Evolutionary conservation across 129 eudicot species (phyloP), one percentile per base, ranked within the genome.

Genomic region (Lactuca saligna): DNA sequence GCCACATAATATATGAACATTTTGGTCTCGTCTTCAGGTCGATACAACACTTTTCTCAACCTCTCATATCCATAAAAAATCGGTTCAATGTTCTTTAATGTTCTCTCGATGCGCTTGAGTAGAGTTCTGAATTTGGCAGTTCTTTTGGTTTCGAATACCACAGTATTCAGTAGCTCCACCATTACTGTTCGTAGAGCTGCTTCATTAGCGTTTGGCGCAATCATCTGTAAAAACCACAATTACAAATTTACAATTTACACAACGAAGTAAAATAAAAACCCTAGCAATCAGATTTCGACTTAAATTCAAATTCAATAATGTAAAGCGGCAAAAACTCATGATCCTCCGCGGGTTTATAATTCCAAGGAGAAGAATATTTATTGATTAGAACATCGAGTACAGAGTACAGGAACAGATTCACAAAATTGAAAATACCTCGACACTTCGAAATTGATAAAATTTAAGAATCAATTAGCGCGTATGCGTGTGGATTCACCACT

Each of bases 51-150:
- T n/a, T 49, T 38, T 69, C 75, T 74, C 8, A 69, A 53, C 17
- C 57, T 17, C 11, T 53, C 54, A 16, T 33, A 51, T 58, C 7
- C 63, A 32, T 4, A 6, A 8, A 80, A 44, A 4, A 62, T 69
- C 2, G 77, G 80, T 37, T 16, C 10, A 5, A 75, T 57, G 12
- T n/a, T 56, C 10, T 4, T 57, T 57, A 80, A 32, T 16, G 73
- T 74, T 14, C 20, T 59, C 17, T 64, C 37, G 29, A 80, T 68
- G 71, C 69, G 80, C 5, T 64, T 42, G 7, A 80, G 77, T 5
- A 56, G 4, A 31, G 74, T 63, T 39, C 44, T 65, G 50, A 80
- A 80, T 33, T 64, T 29, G 46, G 61, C n/a, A 0, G 69, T 75
- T 80, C 3, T 51, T 14, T 62, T 41, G 3, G 9, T 49, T 46